phyloP scores from a whole-genome alignment of 1,139 yeast genomes.

The Petasospora rhodanensis region DNA sequence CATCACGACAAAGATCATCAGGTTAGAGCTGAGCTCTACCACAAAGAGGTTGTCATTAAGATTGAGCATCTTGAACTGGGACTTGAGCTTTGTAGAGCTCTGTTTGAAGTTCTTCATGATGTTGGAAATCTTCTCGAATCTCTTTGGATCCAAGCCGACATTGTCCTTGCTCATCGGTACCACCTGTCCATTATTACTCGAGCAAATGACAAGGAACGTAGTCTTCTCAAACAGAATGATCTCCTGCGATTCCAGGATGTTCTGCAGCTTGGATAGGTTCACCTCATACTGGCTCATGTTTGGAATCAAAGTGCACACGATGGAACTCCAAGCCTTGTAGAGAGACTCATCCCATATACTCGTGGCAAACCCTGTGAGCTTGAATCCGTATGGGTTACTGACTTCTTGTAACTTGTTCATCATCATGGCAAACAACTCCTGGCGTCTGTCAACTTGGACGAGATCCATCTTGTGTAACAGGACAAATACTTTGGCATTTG shows the following conservation, averaged over 20 bases:
- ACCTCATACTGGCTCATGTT: conserved; percentile 80
- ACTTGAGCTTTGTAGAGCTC: conserved; percentile 81
- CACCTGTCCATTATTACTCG: conserved; percentile 44
- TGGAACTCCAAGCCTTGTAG: conserved; percentile 95
- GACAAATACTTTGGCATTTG: conserved; percentile 89
- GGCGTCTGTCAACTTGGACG: conserved; percentile 82
- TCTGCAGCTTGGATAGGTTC: conserved; percentile 69
- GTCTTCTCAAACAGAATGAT: conserved; percentile 90
- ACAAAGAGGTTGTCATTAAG: conserved; percentile 60
- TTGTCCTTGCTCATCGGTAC: conserved; percentile 14
- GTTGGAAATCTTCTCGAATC: conserved; percentile 91
- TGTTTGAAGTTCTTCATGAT: conserved; percentile 94
- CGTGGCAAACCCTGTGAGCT: conserved; percentile 86
- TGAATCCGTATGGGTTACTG: conserved; percentile 73
- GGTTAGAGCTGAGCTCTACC: conserved; percentile 39
- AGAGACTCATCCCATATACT: conserved; percentile 97
- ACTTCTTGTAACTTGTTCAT: conserved; percentile 77
- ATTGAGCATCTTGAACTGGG: conserved; percentile 75
- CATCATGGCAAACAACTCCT: conserved; percentile 77
- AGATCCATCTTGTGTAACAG: conserved; percentile 94
- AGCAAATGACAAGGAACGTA: conserved; percentile 84
- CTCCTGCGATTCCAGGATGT: conserved; percentile 80
- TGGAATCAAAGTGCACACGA: conserved; percentile 91
- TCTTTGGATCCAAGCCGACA: conserved; percentile 61
- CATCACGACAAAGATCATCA: conserved; percentile 38